Base-by-base conservation (phyloP, 495 filamentous ascomycete species). In the Aspergillus hancockii region DNA sequence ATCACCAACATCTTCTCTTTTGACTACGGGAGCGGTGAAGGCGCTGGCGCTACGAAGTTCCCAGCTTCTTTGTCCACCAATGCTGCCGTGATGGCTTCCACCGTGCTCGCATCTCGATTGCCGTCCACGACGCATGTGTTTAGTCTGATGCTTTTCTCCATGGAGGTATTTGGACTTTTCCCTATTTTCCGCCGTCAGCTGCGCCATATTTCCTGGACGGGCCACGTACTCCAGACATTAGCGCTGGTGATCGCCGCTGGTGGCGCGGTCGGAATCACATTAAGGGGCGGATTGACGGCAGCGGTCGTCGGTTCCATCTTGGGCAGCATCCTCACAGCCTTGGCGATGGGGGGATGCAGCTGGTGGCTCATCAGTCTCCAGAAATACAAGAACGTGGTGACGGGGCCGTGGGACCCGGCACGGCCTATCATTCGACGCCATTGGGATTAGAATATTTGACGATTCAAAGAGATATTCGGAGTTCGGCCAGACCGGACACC, bases 311-410 rank as follows among this genome's bases (percentile, higher is more conserved):
- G 92, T 0, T 86, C 88, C 12, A 80, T 96, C 40, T 69, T 96
- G 6, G 90, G 93, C 6, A 82, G 83, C 22, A 71, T 90, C 49
- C 65, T 88, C 34, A 89, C 88, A 3, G 83, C 84, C 3, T 63
- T 96, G 31, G 87, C 84, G 2, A 96, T 97, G 90, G 94, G 93
- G 3, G 88, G 90, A 43, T 97, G 93, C 69, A 93, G 90, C 64
- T 97, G 92, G 93, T 98, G 95, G 95, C 76, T 98, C 57, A 98
- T 98, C 68, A 89, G 90, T 49, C 73, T 98, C 71, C 94, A 98
- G 75, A 93, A 93, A 77, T 98, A 97, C 73, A 98, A 98, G 82
- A 98, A 98, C 74, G 94, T 97, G 71, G 97, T 98, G 57, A 90
- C 91, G 67, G 94, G 94, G 31, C 94, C 94, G 4, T 98, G 94